Base-by-base conservation (phyloP, 164 flowering plant species). In the Chloranthus sessilifolius region DNA sequence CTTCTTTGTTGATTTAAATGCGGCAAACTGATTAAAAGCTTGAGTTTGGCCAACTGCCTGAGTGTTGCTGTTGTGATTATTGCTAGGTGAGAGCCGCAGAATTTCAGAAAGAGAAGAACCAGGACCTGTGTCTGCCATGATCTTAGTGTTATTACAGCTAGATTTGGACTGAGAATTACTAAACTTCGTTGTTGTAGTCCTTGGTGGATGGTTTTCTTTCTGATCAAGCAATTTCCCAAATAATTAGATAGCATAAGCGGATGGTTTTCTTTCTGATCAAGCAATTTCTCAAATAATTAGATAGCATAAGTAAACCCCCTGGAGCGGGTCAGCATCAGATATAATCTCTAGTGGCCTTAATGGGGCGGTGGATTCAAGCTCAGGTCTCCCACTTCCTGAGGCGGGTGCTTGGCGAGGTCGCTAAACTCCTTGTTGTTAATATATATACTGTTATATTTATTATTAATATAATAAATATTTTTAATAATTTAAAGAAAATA, bases 1-100 rank as follows among this genome's bases (percentile, higher is more conserved):
- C 38, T 62, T 76, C 71, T 72, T 86, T 5, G 64, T 65, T 53
- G 77, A 59, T 57, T 74, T 85, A 47, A 87, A 85, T 34, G 96
- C 73, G 47, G 85, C 73, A 62, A 82, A 79, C 8, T 55, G 65
- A 34, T 39, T 5, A n/a, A 76, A 57, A 17, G 82, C 60, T 60
- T 80, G 74, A 36, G 74, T 52, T 34, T 70, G 68, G 36, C 55
- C 65, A 47, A 59, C 55, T 41, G 25, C 33, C 21, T 25, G 24
- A 21, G 36, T 38, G 38, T 38, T 19, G 2, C 24, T 56, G 19
- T 19, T 30, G 56, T 41, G 29, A 4, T 16, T 56, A 35, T 67
- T 61, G 4, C 73, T n/a, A 5, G 92, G 69, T 14, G 88, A 68
- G 49, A 69, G 58, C 62, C 72, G 75, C 53, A 91, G 64, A 42